phyloP scores from a whole-genome alignment of 208 protist species.

The Acanthamoeba triangularis region DNA sequence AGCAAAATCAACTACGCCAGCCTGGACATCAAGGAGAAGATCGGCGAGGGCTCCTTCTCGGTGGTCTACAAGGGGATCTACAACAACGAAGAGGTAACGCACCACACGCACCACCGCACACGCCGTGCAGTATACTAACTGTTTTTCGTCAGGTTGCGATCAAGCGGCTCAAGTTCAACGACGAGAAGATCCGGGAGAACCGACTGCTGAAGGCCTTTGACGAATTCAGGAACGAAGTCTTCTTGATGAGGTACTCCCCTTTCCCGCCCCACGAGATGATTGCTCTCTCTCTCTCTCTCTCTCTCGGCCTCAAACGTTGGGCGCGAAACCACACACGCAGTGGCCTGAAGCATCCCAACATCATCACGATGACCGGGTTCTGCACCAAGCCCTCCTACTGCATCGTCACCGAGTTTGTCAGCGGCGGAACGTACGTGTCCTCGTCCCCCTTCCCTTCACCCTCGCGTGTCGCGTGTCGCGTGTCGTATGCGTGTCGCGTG shows the following conservation, averaged over 20 bases:
- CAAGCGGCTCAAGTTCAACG: constrained; percentile 62
- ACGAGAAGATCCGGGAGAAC: constrained; percentile 17
- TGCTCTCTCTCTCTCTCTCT: not conserved
- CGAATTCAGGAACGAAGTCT: constrained; percentile 81
- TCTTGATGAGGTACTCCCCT: constrained; percentile 77
- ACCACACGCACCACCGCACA: not conserved
- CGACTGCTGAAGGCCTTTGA: constrained; percentile 74
- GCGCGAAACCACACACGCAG: not conserved
- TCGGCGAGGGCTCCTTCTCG: constrained; percentile 76
- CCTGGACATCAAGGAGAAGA: constrained; percentile 70
- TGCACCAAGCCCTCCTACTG: constrained; percentile 74
- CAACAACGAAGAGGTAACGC: constrained; percentile 54
- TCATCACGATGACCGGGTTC: constrained; percentile 72
- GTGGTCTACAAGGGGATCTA: constrained; percentile 80
- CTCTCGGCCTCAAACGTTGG: not conserved
- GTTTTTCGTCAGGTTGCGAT: not conserved
- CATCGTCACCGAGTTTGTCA: constrained; percentile 64
- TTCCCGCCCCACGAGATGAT: no score
- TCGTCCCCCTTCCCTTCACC: not conserved
- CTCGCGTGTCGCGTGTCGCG: no score
- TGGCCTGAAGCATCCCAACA: constrained; percentile 78
- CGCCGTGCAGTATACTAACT: no score
- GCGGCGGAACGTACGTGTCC: not conserved
- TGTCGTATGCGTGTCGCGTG: no score
- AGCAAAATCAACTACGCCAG: constrained; percentile 73